Base-by-base conservation (phyloP, 2,329 filamentous ascomycete species). In the Clonostachys rhizophaga region DNA sequence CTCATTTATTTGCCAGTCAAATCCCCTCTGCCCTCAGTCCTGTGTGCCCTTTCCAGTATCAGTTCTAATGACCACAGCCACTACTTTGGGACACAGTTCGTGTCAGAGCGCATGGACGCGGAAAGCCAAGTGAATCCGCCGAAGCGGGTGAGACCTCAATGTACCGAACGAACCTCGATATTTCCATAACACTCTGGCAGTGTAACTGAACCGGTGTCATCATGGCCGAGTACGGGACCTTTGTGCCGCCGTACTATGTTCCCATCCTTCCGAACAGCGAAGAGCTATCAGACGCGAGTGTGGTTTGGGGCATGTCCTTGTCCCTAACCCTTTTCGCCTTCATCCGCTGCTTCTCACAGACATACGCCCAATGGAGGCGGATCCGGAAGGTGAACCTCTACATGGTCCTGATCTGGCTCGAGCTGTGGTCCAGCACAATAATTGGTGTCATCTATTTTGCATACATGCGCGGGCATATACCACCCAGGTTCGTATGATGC, bases 381-480 rank as follows among this genome's bases (percentile, higher is more conserved):
- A 63, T 61, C 48, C 55, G 59, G 24, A 57, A 58, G 10, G 54
- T 65, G 36, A 67, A 60, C 17, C 52, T 59, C 5, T 73, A 72
- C 46, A 56, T 71, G 36, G 55, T 59, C 46, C 57, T 70, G 53
- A 63, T 72, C 40, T 73, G 70, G 70, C 44, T 60, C 16, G 67
- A 71, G 49, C 56, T 68, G 42, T 35, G 62, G 9, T 56, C 63
- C 3, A 67, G 62, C 50, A 53, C 60, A 8, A 49, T 59, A 9
- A 66, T 69, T 43, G 61, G 61, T 24, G 54, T 65, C 5, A 49
- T 67, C 5, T 61, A 58, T 18, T 72, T 65, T 64, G 59, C 64
- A 9, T 65, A 63, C 47, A 45, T 70, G 5, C 51, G 58, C 40
- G 57, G 54, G 12, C 56, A 51, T 40, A 66, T 71, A 13, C 11